Conservation (phyloP, 2,329 filamentous ascomycete genomes). For the Amylocarpus encephaloides region DNA sequence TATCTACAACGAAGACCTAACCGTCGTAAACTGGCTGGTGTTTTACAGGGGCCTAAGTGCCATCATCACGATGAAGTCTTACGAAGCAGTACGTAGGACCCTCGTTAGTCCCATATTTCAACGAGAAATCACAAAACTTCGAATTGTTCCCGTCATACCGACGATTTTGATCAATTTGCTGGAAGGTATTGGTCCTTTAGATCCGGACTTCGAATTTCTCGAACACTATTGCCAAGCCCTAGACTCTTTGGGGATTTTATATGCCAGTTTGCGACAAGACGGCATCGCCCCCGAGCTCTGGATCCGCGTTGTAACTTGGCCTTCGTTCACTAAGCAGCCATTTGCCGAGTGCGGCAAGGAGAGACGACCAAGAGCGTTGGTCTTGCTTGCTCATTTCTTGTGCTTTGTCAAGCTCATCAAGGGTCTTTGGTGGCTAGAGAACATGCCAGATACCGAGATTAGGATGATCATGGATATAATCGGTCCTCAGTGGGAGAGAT, state of each 20-base stretch:
- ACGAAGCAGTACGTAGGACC: neutral
- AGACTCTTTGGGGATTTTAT: slow-evolving; percentile 24
- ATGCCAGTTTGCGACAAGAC: slow-evolving; percentile 24
- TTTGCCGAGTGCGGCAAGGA: slow-evolving; percentile 13
- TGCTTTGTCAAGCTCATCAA: slow-evolving; percentile 17
- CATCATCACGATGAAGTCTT: slow-evolving; percentile 13
- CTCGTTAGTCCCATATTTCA: slow-evolving; percentile 21
- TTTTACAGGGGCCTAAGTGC: slow-evolving; percentile 22
- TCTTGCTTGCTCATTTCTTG: slow-evolving; percentile 20
- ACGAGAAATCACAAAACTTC: slow-evolving; percentile 17
- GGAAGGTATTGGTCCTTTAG: slow-evolving; percentile 15
- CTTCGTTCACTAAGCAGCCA: slow-evolving; percentile 15
- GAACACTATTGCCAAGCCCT: slow-evolving; percentile 22
- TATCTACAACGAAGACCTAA: slow-evolving; percentile 16
- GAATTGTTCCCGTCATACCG: slow-evolving; percentile 19
- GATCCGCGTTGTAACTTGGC: slow-evolving; percentile 24
- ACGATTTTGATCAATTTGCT: slow-evolving; percentile 22
- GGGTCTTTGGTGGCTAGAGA: slow-evolving; percentile 20
- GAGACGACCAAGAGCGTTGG: slow-evolving; percentile 16
- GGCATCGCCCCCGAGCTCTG: slow-evolving; percentile 17
- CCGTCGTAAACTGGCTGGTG: slow-evolving; percentile 23
- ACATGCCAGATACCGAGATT: slow-evolving; percentile 16
- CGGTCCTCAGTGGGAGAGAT: slow-evolving; percentile 8
- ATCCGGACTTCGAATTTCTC: slow-evolving; percentile 23
- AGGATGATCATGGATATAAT: slow-evolving; percentile 8